These are phyloP conservation scores for Zygoascus sp. DNA, from an alignment of 1,139 yeast genomes.

Conservation along the genomic window DNA sequence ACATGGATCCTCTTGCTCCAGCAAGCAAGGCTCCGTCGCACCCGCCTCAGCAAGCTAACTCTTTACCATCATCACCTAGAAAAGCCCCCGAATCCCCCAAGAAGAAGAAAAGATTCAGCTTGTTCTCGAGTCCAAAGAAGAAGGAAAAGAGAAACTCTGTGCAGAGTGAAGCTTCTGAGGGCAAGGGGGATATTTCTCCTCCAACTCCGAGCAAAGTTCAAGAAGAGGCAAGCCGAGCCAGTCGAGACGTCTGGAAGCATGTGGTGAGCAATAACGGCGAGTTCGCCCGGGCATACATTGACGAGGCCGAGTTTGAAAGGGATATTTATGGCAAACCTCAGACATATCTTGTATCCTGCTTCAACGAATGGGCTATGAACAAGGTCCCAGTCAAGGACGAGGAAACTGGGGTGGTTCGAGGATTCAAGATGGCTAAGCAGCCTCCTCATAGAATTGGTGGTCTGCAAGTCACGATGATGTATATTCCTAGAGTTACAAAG, in stretches of 20 bases:
- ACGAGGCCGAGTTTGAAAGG: constrained; percentile 57
- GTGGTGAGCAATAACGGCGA: constrained; percentile 79
- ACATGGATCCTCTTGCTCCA: constrained; percentile 20
- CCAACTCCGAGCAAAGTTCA: constrained; percentile 12
- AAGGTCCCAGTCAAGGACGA: constrained; percentile 10
- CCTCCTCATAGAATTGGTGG: constrained; percentile 64
- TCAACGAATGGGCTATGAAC: constrained; percentile 67
- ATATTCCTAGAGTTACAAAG: constrained; percentile 49
- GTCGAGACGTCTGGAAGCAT: constrained; percentile 32
- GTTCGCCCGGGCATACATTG: constrained; percentile 73
- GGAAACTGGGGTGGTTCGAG: constrained; percentile 6
- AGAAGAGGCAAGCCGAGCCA: constrained; percentile 4
- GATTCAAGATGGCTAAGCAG: constrained; percentile 21
- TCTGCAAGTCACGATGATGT: constrained; percentile 69
- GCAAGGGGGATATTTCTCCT: neutral
- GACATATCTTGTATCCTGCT: constrained; percentile 55
- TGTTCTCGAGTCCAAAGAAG: constrained; percentile 23
- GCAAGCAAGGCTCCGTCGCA: neutral
- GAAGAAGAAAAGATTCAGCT: constrained; percentile 19
- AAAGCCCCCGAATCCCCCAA: constrained; percentile 17
- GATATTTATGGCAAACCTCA: constrained; percentile 53
- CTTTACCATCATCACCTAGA: constrained; percentile 10
- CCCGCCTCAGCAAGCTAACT: neutral
- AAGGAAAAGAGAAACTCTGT: constrained; percentile 7
- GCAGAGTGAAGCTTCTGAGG: neutral